Evolutionary conservation across 1,284 basidiomycete species (phyloP).

Genomic region (Cryptococcus floricola): DNA sequence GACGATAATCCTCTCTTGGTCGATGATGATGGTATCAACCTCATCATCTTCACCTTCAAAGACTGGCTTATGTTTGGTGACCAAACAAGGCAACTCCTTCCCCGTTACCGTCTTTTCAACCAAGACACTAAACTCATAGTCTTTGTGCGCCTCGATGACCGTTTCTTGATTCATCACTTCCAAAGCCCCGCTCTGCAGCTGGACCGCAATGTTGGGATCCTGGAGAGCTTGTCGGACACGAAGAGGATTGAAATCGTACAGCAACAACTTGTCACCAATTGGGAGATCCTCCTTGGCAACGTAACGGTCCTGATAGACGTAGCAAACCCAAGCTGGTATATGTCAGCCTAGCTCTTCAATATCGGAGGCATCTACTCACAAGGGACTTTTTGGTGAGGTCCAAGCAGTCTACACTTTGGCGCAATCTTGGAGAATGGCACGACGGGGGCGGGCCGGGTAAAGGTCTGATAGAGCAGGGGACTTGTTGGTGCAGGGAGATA

Average conservation of each 20-base stretch:
- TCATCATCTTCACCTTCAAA: slow-evolving; percentile 9
- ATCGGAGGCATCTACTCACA: slow-evolving; percentile 7
- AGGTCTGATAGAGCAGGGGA: slow-evolving; percentile 26
- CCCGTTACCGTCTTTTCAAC: slow-evolving; percentile 23
- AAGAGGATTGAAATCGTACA: slow-evolving; percentile 47
- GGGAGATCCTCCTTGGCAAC: slow-evolving; percentile 8
- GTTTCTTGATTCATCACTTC: slow-evolving; percentile 29
- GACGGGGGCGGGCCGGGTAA: slow-evolving; percentile 29
- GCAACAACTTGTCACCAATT: slow-evolving; percentile 12
- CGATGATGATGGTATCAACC: slow-evolving; percentile 38
- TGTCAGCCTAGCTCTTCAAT: not conserved
- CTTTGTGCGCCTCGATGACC: slow-evolving; percentile 4
- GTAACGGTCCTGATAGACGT: slow-evolving; percentile 46
- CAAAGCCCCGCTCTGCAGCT: slow-evolving; percentile 6
- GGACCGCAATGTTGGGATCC: not conserved
- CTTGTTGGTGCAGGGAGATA: slow-evolving; percentile 40
- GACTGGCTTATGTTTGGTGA: not conserved
- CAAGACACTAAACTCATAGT: slow-evolving; percentile 11
- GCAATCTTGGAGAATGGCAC: slow-evolving; percentile 36
- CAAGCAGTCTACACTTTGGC: slow-evolving; percentile 39
- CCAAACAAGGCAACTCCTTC: slow-evolving; percentile 35
- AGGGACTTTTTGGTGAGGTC: slow-evolving; percentile 21
- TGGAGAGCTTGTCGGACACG: slow-evolving; percentile 21
- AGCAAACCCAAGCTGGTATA: slow-evolving; percentile 44
- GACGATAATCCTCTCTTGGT: slow-evolving; percentile 40